Base-by-base conservation (phyloP, 352 stramenopile genomes). In the Phytophthora megakarya region DNA sequence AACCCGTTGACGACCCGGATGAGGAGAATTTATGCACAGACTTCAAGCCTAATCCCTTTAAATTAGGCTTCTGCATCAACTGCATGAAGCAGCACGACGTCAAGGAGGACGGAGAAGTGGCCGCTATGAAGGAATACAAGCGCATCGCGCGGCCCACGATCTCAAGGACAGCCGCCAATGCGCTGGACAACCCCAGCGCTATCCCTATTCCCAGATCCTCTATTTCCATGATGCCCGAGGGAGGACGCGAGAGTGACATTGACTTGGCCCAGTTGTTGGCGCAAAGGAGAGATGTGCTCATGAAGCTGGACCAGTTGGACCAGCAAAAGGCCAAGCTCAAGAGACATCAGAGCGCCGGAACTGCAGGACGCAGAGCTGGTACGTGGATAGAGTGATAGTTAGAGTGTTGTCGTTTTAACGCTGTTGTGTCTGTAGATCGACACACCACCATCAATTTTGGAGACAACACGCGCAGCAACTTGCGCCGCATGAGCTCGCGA, bases 11-110 rank as follows among this genome's bases (percentile, higher is more conserved):
- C 53, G 87, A 93, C 50, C 85, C 85, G 5, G 87, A 96, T 51
- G 84, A 96, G 67, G 83, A 90, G 46, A 84, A 79, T 32, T 61
- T 93, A 50, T 96, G 87, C 50, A 83, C 74, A 2, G 87, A 96
- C n/a, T 96, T 88, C 58, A 37, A 72, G 19, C 80, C 85, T 0
- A 96, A 96, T 53, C 84, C 86, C 26, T 96, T 96, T 63, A 92
- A 92, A 63, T 64, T 93, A 19, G 87, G 87, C 6, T 96, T 94
- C 60, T 96, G 87, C 65, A 84, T 96, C 59, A 96, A 96, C 70
- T 96, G 87, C 70, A 87, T 93, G 73, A 94, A 94, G 65, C 87
- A 96, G 61, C 87, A 96, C 72, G 85, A 96, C 37, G 84, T 93
- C 13, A 87, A 75, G 40, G 79, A 81, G 9, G 78, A 80, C 44